Evolutionary conservation across 495 filamentous ascomycete genomes (phyloP), one percentile per base, ranked within the genome.

Genomic region (Friedmanniomyces simplex): DNA sequence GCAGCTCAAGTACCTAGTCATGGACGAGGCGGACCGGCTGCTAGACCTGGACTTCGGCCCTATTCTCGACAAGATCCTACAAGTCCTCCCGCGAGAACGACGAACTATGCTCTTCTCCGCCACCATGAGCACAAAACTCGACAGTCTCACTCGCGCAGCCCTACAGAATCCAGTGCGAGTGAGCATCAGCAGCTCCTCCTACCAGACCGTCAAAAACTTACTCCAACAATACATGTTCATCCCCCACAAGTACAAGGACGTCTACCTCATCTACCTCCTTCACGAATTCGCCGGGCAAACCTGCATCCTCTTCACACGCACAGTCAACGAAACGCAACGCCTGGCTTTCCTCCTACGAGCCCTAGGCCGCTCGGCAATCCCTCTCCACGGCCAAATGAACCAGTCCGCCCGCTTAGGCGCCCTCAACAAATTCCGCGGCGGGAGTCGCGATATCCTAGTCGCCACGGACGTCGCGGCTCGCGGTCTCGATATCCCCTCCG

Each of bases 31-130:
- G 26, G 91, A 98, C 67, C 77, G 89, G 36, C 77, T 98, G 0
- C 79, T 98, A 0, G 93, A 97, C 66, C 82, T 96, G 70, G 91
- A 96, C 71, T 97, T 96, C 67, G 93, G 89, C 0, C 87, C 89
- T 2, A 82, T 93, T 22, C 77, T 96, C 12, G 89, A 96, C 67
- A 96, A 95, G 68, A 87, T 97, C 52, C 78, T 97, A 32, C 90
- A 90, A 69, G 85, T 95, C 28, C 76, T 97, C 6, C 91, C 91
- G 0, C 71, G 81, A n/a, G 84, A 91, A 51, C 77, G 85, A 36
- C 73, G 78, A 14, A 96, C 94, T 1, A 94, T 86, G 65, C 83
- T 98, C 21, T 98, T 97, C 76, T 91, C 86, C 5, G 93, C 93
- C 1, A 98, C 93, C 18, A 89, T 97, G 79, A 86, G 80, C 60